Base-by-base conservation (phyloP, 1,284 basidiomycete genomes). In the Cyathus olla region DNA sequence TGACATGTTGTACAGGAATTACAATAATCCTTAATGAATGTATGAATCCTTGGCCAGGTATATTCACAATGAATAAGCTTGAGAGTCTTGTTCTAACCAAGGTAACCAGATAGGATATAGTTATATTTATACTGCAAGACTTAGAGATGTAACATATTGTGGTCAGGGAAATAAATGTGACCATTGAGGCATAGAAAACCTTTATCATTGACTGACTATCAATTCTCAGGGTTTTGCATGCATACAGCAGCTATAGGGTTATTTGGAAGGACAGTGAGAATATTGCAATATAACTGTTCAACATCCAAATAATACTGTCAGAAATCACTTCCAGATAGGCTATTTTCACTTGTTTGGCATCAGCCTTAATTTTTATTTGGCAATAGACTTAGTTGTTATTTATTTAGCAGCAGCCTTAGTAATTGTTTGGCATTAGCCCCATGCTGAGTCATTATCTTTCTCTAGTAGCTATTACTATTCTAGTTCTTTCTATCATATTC, bases 11-110 rank as follows among this genome's bases (percentile, higher is more conserved):
- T 39, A 37, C 52, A 54, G 19, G 52, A 54, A 4, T 54, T 54
- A 40, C 28, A 56, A 46, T 56, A 56, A 24, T 56, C 54, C 17
- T 56, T 56, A 5, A 56, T 21, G 21, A 56, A 56, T 24, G 26
- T 56, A 5, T 39, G 4, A 21, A 56, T 22, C 13, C 42, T 13
- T n/a, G 42, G 39, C 55, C 55, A 56, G 28, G 55, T 46, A 29
- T 47, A 56, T 22, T 56, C 22, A 9, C 19, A 26, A 10, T 26
- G 15, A 28, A 56, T 47, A 8, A 56, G 21, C 13, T 42, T 9
- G 8, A 56, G 3, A 6, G 55, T 56, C 22, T 56, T 56, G 55
- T 56, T 56, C 28, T 56, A 39, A 11, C 55, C 39, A 26, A 46
- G 42, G 39, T 56, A 26, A 22, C 42, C 42, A 29, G 55, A 42